phyloP scores from a whole-genome alignment of 2,329 filamentous ascomycete species.

The Tolypocladium endophyticum region DNA sequence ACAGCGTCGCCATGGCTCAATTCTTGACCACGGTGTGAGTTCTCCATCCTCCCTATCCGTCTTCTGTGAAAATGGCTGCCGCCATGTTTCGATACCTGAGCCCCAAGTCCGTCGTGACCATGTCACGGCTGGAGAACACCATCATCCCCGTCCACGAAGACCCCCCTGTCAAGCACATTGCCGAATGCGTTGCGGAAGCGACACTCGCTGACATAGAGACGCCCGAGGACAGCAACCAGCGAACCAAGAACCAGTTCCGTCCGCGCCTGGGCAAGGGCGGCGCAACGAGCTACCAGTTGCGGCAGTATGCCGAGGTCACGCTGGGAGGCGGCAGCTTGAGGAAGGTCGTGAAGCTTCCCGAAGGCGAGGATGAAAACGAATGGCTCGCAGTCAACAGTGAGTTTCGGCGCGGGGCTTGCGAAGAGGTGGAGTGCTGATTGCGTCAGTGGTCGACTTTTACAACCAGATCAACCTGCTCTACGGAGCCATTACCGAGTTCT shows the following conservation, averaged over 20 bases:
- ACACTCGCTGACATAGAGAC: slow-evolving; percentile 18
- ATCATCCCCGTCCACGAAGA: slow-evolving; percentile 21
- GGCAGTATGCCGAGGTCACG: slow-evolving; percentile 96
- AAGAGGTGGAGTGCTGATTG: neutral
- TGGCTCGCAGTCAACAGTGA: slow-evolving; percentile 96
- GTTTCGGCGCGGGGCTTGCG: slow-evolving; percentile 13
- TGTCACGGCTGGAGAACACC: slow-evolving; percentile 17
- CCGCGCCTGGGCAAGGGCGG: slow-evolving; percentile 82
- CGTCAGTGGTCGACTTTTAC: slow-evolving; percentile 94
- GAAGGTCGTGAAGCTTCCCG: slow-evolving; percentile 93
- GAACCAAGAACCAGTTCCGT: slow-evolving; percentile 83
- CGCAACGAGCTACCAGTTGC: slow-evolving; percentile 78
- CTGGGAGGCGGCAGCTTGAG: slow-evolving; percentile 87
- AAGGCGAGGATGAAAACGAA: slow-evolving; percentile 95
- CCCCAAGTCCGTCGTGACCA: slow-evolving; percentile 20
- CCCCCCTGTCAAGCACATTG: slow-evolving; percentile 6
- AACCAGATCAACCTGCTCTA: slow-evolving; percentile 99
- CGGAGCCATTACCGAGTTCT: slow-evolving; percentile 98
- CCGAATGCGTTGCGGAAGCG: slow-evolving; percentile 9
- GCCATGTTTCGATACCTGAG: slow-evolving; percentile 19
- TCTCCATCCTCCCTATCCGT: slow-evolving; percentile 1
- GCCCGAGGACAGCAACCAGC: slow-evolving; percentile 56
- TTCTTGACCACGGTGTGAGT: slow-evolving; percentile 34
- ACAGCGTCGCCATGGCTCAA: slow-evolving; percentile 23
- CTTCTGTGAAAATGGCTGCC: slow-evolving; percentile 8